phyloP scores from a whole-genome alignment of 768 basidiomycete species.

The Lyophyllum decastes region DNA sequence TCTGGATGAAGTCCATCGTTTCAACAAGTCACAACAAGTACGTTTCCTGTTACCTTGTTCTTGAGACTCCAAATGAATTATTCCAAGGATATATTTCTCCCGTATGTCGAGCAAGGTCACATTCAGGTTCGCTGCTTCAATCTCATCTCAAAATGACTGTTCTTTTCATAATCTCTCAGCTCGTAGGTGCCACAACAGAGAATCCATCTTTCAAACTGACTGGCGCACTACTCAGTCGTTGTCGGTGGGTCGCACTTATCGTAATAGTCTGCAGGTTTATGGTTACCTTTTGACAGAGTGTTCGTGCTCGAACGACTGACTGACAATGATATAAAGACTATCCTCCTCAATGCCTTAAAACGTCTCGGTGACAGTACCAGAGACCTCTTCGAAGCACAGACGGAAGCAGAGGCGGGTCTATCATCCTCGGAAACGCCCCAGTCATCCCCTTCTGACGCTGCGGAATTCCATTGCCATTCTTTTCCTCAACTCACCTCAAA shows the following conservation, averaged over 20 bases:
- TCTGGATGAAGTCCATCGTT: constrained; percentile 84
- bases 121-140: constrained; percentile 51
- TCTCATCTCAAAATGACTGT: neutral
- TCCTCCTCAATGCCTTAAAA: constrained; percentile 57
- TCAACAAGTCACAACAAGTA: constrained; percentile 72
- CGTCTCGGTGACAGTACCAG: constrained; percentile 17
- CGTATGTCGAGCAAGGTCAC: constrained; percentile 76
- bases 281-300: constrained; percentile 47
- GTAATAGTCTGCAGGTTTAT: neutral
- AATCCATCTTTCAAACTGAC: constrained; percentile 87
- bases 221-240: constrained; percentile 71
- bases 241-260: constrained; percentile 51
- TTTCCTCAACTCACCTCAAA: constrained; percentile 46
- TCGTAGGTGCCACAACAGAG: constrained; percentile 87
- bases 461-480: constrained; percentile 10
- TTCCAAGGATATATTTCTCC: constrained; percentile 73
- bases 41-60: constrained; percentile 2
- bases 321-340: constrained; percentile 56
- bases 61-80: neutral
- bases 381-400: neutral
- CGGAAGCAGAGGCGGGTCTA: constrained; percentile 1
- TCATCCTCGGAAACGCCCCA: constrained; percentile 10
- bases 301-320: constrained; percentile 71
- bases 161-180: constrained; percentile 28
- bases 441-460: constrained; percentile 18